Conservation (phyloP, 208 protist genomes). For the Trypanosoma theileri region DNA sequence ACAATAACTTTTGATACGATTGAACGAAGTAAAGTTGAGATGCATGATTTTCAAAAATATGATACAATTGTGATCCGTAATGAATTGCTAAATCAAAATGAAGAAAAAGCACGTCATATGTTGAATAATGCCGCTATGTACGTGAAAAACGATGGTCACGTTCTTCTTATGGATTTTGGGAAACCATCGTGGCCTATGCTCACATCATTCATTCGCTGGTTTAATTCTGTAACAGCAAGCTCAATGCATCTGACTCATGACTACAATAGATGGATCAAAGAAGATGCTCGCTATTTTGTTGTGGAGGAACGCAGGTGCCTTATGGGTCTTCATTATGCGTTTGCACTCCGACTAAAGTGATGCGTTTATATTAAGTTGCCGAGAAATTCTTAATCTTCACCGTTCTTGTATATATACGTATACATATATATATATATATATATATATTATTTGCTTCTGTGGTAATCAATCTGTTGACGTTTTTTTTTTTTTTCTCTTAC, state of each 20-base stretch:
- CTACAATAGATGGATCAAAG: constrained; percentile 73
- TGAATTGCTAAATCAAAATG: constrained; percentile 65
- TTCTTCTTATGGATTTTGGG: constrained; percentile 84
- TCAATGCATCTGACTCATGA: constrained; percentile 77
- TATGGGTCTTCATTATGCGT: constrained; percentile 71
- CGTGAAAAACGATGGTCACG: constrained; percentile 51
- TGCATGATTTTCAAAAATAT: constrained; percentile 58
- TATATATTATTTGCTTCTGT: constrained; percentile 1
- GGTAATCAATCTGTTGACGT: neutral
- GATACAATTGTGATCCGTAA: constrained; percentile 79
- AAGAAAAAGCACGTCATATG: constrained; percentile 41
- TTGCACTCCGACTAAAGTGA: constrained; percentile 33
- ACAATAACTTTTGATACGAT: constrained; percentile 70
- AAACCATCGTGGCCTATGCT: constrained; percentile 44
- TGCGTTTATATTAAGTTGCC: neutral
- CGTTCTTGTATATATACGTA: no score
- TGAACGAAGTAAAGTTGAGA: constrained; percentile 37
- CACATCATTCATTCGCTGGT: constrained; percentile 41
- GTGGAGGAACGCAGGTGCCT: constrained; percentile 55
- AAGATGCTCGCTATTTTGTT: constrained; percentile 63
- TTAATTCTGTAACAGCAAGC: constrained; percentile 56
- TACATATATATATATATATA: neutral
- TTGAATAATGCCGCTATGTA: constrained; percentile 58
- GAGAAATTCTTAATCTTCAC: no score
- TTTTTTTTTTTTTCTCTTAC: neutral